Base-by-base conservation (phyloP, 805 yeast species). In the Candida nitratophila region DNA sequence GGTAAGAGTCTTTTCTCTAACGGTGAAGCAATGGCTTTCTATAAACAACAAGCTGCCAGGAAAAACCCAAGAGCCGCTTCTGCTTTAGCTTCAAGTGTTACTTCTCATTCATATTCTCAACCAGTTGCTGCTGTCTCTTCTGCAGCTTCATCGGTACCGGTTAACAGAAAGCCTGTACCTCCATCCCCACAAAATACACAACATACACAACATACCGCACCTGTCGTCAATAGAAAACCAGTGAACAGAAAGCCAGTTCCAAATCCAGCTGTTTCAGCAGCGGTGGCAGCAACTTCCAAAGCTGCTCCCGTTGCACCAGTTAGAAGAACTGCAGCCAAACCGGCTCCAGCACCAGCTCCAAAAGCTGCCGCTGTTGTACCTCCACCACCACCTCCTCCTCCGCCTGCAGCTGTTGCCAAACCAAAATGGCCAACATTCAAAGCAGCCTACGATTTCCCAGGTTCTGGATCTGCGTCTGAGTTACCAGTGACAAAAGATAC, bases 401-500 rank as follows among this genome's bases (percentile, higher is more conserved):
- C 82, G 0, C n/a, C n/a, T n/a, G n/a, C n/a, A n/a, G n/a, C n/a
- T n/a, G 65, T 72, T 4, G 73, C 76, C 2, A 66, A 71, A 44
- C 85, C 89, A 1, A 71, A 81, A 42, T 77, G 69, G 57, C 96
- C 96, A 24, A 83, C 86, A 3, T 93, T 71, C 61, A 81, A 79
- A 55, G 98, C 95, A 0, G 77, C 87, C 33, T 91, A 85, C 59
- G 96, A 89, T 53, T 91, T 86, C 63, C 84, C 81, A 19, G 97
- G 96, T 7, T 77, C 89, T 1, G 93, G 91, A 16, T 74, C 83
- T 14, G 82, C 95, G 1, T 81, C 93, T 9, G 89, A 82, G 54
- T 70, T 90, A 47, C 88, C 96, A 7, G 70, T 91, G 34, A 65
- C 73, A 6, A 85, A 83, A 55, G 96, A 86, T 47, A 85, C 86